phyloP scores from a whole-genome alignment of 2,329 filamentous ascomycete genomes.

The Arthrobotrys sinensis region DNA sequence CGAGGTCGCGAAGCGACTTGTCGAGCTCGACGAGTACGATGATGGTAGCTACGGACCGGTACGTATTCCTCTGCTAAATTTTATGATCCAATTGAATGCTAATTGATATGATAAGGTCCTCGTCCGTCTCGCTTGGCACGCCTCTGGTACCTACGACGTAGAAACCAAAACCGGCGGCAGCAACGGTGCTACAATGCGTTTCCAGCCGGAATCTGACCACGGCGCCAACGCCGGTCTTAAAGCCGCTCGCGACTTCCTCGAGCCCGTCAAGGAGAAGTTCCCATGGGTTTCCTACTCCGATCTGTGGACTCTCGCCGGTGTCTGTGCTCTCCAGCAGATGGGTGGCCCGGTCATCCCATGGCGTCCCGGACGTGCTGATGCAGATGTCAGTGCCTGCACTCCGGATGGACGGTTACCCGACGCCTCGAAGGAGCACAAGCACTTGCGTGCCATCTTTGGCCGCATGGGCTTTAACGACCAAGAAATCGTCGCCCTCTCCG shows the following conservation, averaged over 20 bases:
- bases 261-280: slow-evolving; percentile 90
- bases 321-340: slow-evolving; percentile 93
- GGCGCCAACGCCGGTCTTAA: slow-evolving; percentile 94
- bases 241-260: slow-evolving; percentile 89
- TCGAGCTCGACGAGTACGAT: slow-evolving; percentile 95
- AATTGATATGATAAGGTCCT: slow-evolving; percentile 72
- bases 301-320: slow-evolving; percentile 92
- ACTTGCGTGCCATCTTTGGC: slow-evolving; percentile 91
- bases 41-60: slow-evolving; percentile 95
- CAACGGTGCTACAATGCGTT: slow-evolving; percentile 98
- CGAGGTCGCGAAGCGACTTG: slow-evolving; percentile 81
- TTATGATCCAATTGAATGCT: neutral
- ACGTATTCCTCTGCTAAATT: slow-evolving; percentile 63
- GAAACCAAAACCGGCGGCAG: slow-evolving; percentile 89
- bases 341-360: slow-evolving; percentile 88
- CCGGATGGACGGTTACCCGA: slow-evolving; percentile 93
- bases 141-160: slow-evolving; percentile 91
- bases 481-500: slow-evolving; percentile 91
- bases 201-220: slow-evolving; percentile 88
- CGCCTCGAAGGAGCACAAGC: slow-evolving; percentile 81
- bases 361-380: slow-evolving; percentile 87
- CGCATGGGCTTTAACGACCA: slow-evolving; percentile 99
- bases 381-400: slow-evolving; percentile 86
- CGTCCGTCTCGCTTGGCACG: slow-evolving; percentile 92
- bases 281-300: slow-evolving; percentile 98